Base-by-base conservation (phyloP, 257 asterid genomes). In the Paraleonurus japonicus region DNA sequence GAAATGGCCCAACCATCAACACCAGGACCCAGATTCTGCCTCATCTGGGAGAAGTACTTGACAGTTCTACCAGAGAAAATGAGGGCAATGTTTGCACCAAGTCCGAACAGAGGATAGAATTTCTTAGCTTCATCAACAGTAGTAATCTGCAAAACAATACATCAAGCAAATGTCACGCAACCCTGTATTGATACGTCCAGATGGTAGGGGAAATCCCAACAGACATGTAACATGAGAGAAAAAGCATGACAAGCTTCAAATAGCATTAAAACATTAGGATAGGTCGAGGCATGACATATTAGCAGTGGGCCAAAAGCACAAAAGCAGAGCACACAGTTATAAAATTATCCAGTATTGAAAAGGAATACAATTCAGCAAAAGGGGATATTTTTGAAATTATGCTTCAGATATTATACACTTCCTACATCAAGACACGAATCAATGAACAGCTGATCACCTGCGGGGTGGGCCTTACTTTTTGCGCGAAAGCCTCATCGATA, bases 1-100 rank as follows among this genome's bases (percentile, higher is more conserved):
- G 99, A 95, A 60, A 95, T n/a, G 22, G 99, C 99, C 99, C 99
- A 95, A 60, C 99, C 99, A 81, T 95, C 99, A 30, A 95, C 92
- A 20, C 99, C 99, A 5, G 99, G 99, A 51, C 95, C 97, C 54
- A 92, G 83, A 65, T 76, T 80, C 74, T 87, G 80, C 78, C 99
- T 86, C 90, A 95, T 41, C 63, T 95, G 90, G 33, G 99, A 95
- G 86, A 95, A 95, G 76, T 92, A 92, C 78, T 95, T 95, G 76
- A 95, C 99, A 0, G 99, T 95, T 37, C 99, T 88, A 11, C 99
- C 99, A 5, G 99, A 95, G 88, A 95, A 95, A 74, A 95, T 30
- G 53, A 95, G 96, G 61, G 99, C 99, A 35, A 95, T 80, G 69
- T 95, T 95, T 6, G 99, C 99, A 58, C 99, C 99, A 67, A 95